Conservation (phyloP, 108 stramenopile genomes). For the Poteriospumella lacustris region DNA sequence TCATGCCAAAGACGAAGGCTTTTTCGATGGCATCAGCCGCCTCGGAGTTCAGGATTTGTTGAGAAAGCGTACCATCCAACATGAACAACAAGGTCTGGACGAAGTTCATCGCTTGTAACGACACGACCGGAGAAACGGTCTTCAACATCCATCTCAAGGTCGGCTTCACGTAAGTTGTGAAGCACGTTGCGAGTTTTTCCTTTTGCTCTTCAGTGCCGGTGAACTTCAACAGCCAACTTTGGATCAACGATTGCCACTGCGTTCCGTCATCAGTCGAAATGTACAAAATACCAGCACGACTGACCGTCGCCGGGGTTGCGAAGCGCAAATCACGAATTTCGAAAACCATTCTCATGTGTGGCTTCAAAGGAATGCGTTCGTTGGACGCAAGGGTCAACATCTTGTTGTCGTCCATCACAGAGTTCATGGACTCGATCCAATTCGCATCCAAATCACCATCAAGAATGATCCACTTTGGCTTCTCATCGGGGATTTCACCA, state of each 20-base stretch:
- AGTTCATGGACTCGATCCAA: slow-evolving; percentile 79
- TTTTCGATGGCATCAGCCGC: slow-evolving; percentile 56
- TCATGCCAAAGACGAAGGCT: slow-evolving; percentile 64
- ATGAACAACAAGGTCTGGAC: slow-evolving; percentile 64
- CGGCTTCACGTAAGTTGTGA: slow-evolving; percentile 41
- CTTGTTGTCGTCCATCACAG: slow-evolving; percentile 77
- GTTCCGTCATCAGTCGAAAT: slow-evolving; percentile 69
- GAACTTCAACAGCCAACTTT: slow-evolving; percentile 56
- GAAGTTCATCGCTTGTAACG: slow-evolving; percentile 56
- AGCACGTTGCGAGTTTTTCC: slow-evolving; percentile 26
- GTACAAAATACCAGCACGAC: slow-evolving; percentile 74
- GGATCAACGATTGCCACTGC: slow-evolving; percentile 69
- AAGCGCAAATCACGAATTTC: slow-evolving; percentile 74
- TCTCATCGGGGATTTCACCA: slow-evolving; percentile 62
- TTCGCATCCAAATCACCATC: slow-evolving; percentile 77
- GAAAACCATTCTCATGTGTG: slow-evolving; percentile 75
- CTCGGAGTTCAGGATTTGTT: slow-evolving; percentile 39
- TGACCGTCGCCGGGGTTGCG: slow-evolving; percentile 71
- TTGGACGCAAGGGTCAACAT: slow-evolving; percentile 77
- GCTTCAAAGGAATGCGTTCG: slow-evolving; percentile 70
- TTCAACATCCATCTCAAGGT: slow-evolving; percentile 54
- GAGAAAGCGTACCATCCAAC: slow-evolving; percentile 60
- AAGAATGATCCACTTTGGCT: slow-evolving; percentile 74
- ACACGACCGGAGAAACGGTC: slow-evolving; percentile 52
- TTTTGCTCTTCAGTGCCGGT: slow-evolving; percentile 39